These are phyloP conservation scores for Cyberlindnera euphorbiae DNA, from an alignment of 805 yeast species.

Conservation along the genomic window DNA sequence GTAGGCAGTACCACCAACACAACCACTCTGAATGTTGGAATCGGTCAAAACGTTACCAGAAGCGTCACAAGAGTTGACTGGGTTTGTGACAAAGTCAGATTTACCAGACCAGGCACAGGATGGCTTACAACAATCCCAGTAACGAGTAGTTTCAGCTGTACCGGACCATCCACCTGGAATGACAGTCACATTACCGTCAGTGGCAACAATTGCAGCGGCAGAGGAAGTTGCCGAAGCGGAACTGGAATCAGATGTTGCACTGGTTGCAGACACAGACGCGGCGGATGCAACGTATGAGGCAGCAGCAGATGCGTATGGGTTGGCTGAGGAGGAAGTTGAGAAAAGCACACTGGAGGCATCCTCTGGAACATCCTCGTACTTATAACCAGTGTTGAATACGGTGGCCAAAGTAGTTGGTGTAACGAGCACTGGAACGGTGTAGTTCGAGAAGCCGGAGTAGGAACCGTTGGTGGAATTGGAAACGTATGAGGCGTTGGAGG, in stretches of 20 bases:
- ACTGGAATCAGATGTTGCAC: slow-evolving; percentile 1
- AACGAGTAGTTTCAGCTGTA: slow-evolving; percentile 11
- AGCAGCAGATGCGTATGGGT: too few relatives aligned
- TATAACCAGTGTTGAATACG: too few relatives aligned
- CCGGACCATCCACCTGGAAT: slow-evolving; percentile 12
- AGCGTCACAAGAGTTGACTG: slow-evolving; percentile 13
- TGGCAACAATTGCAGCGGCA: neutral
- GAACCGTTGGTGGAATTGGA: too few relatives aligned
- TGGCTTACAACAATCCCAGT: slow-evolving; percentile 16
- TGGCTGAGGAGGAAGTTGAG: too few relatives aligned
- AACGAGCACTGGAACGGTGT: too few relatives aligned
- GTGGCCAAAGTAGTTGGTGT: too few relatives aligned
- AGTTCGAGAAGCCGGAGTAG: too few relatives aligned
- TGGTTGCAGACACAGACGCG: too few relatives aligned
- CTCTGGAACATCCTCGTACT: too few relatives aligned
- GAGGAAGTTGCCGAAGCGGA: slow-evolving; percentile 7
- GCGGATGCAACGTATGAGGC: too few relatives aligned
- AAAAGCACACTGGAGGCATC: too few relatives aligned
- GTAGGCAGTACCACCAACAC: slow-evolving; percentile 14
- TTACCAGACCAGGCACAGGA: slow-evolving; percentile 14
- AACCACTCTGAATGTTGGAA: slow-evolving; percentile 9
- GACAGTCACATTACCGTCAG: neutral
- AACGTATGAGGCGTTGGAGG: too few relatives aligned
- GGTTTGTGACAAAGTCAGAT: slow-evolving; percentile 4
- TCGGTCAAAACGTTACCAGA: slow-evolving; percentile 11